phyloP scores from a whole-genome alignment of 1,139 yeast species.

The Suhomyces yuchorum region DNA sequence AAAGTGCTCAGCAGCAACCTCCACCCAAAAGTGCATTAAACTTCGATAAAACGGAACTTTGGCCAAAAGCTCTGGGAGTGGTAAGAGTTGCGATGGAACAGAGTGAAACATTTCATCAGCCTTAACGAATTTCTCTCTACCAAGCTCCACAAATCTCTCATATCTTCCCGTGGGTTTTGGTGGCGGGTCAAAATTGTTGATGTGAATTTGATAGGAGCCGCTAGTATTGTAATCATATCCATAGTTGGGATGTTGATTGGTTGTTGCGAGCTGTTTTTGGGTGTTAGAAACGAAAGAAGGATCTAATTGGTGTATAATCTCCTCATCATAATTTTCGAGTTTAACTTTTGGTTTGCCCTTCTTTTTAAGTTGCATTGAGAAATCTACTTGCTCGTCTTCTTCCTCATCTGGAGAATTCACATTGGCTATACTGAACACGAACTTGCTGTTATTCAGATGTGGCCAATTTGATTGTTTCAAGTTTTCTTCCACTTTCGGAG shows the following conservation, averaged over 20 bases:
- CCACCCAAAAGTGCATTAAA: conserved; percentile 63
- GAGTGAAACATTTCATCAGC: conserved; percentile 16
- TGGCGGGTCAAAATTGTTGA: background rate
- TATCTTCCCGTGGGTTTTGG: background rate
- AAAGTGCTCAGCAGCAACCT: conserved; percentile 60
- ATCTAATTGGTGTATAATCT: background rate
- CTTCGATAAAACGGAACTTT: conserved; percentile 62
- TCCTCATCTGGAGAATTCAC: background rate
- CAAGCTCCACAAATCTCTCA: background rate
- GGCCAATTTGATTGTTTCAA: background rate
- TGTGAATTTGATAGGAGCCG: no score
- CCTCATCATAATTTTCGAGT: background rate
- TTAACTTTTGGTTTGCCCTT: background rate
- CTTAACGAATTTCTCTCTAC: background rate
- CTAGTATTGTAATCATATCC: no score
- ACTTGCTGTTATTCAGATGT: background rate
- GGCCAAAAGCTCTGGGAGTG: conserved; percentile 59
- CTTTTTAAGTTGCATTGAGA: background rate
- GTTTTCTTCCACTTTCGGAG: conserved; percentile 12
- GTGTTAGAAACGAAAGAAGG: background rate
- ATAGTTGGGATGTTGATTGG: no score
- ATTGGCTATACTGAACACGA: background rate
- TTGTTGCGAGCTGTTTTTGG: background rate
- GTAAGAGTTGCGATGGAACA: conserved; percentile 52
- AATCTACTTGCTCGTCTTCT: background rate